Base-by-base conservation (phyloP, 164 flowering plant genomes). In the Sextonia rubra region DNA sequence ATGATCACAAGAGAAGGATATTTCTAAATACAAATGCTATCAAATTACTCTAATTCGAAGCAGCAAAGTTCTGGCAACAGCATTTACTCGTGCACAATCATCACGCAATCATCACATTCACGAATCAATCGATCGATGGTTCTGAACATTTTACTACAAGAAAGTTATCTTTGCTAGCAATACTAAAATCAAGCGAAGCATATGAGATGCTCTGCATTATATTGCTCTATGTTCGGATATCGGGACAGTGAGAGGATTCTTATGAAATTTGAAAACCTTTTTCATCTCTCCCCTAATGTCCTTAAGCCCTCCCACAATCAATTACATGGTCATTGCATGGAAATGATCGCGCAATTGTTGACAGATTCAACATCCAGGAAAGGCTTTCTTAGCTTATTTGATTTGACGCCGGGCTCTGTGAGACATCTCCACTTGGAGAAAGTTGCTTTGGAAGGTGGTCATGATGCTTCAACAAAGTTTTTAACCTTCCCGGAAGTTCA, bases 401-500 rank as follows among this genome's bases (percentile, higher is more conserved):
- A 52, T 52, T 52, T 52, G 58, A 52, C 6, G 58, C 5, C 18
- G 12, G 58, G 17, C 58, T 18, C 23, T 74, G 81, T 17, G 75
- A 37, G 71, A 14, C 69, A 58, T 88, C 90, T 71, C 78, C 86
- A 48, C 82, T 73, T 8, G 76, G 73, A 47, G 82, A 64, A 1
- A 86, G 91, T 12, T 82, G 71, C 20, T 88, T 84, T 77, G 84
- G 92, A 69, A 78, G 79, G 62, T 90, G 91, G 69, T 85, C 47
- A 61, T 88, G 88, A 52, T 52, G 58, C 74, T 85, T 87, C 71
- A 87, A 96, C 71, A 91, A 65, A 64, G 87, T 94, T 79, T 82
- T 88, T 3, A 91, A 84, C 79, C 70, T 88, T 55, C 87, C 91
- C 75, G 91, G 75, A 48, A 93, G 81, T 79, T 89, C 98, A 67